phyloP scores from a whole-genome alignment of 1,139 yeast genomes.

The Tardiomyces blankii region DNA sequence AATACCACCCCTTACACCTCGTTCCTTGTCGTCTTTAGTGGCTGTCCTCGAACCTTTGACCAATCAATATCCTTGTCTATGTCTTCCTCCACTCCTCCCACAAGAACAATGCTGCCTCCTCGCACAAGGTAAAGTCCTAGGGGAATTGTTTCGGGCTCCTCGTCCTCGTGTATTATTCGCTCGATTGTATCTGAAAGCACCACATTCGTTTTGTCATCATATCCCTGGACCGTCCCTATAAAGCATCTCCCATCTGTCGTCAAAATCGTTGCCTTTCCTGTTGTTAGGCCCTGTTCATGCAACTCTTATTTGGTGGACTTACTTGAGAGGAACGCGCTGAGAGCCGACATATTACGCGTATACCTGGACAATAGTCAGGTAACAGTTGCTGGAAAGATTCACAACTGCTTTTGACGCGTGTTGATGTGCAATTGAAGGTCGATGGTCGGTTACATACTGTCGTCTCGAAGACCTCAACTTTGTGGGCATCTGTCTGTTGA shows the following conservation, averaged over 20 bases:
- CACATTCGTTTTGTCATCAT: conserved; percentile 69
- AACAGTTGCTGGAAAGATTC: no score
- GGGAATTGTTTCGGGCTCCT: conserved; percentile 40
- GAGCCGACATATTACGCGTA: conserved; percentile 18
- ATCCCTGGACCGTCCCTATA: conserved; percentile 66
- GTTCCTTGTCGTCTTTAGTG: conserved; percentile 19
- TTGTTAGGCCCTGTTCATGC: not conserved
- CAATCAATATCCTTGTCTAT: conserved; percentile 45
- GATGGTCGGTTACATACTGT: no score
- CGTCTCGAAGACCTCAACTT: no score
- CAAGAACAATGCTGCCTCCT: conserved; percentile 72
- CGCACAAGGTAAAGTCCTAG: conserved; percentile 62
- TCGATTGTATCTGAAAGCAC: conserved; percentile 54
- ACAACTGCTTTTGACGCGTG: no score
- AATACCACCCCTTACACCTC: no score
- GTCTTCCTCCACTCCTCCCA: conserved; percentile 58
- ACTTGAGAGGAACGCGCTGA: conserved; percentile 24
- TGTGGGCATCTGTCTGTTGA: no score
- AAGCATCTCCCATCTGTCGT: conserved; percentile 66
- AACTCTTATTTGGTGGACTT: conserved; percentile 11
- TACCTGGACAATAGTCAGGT: no score
- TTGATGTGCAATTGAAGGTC: no score
- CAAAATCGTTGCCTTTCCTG: conserved; percentile 50
- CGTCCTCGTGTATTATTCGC: conserved; percentile 28
- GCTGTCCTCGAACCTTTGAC: conserved; percentile 28